phyloP scores from a whole-genome alignment of 148 eudicot genomes.

The Nyssa sinensis region DNA sequence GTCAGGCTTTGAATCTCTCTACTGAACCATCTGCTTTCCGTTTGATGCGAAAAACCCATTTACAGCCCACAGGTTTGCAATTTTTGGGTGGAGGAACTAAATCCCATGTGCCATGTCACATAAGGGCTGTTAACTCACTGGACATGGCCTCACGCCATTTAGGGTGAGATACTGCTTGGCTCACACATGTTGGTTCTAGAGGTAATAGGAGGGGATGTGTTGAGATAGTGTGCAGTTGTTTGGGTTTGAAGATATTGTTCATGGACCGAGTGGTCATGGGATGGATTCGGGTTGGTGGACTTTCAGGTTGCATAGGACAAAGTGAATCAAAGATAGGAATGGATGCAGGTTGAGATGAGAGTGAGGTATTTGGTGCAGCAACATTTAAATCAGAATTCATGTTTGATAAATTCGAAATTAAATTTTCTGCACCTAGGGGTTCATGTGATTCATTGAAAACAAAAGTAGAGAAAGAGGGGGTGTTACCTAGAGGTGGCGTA shows the following conservation, averaged over 20 bases:
- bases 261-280: background rate
- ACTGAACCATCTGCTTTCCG: background rate
- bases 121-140: background rate
- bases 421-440: background rate
- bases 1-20: background rate
- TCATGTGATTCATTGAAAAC: too few relatives aligned
- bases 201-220: background rate
- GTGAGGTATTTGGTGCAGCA: background rate
- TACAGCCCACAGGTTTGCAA: constrained; percentile 7
- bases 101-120: constrained; percentile 8
- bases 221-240: background rate
- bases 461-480: background rate
- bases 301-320: background rate
- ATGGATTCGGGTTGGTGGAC: background rate
- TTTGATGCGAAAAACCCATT: constrained; percentile 14
- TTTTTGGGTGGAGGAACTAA: background rate
- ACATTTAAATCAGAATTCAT: background rate
- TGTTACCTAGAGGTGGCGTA: background rate
- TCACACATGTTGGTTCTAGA: background rate
- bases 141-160: constrained; percentile 1
- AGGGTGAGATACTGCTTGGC: background rate
- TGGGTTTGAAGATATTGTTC: background rate
- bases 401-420: background rate
- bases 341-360: background rate
- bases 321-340: background rate